Conservation (phyloP, 805 yeast genomes). For the Ogataea zsoltii region DNA sequence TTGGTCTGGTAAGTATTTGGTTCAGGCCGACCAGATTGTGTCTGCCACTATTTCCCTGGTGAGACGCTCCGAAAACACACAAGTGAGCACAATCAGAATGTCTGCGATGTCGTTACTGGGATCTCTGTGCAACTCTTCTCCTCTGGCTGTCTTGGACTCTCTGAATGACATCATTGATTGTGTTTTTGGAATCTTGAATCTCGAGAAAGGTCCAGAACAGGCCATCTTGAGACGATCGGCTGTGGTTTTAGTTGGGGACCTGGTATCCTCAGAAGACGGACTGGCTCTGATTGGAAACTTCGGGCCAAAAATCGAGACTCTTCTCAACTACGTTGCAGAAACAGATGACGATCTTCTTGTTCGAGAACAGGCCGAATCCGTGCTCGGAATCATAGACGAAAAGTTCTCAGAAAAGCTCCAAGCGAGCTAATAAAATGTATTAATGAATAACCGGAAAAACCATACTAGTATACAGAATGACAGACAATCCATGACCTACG, state of each 20-base stretch:
- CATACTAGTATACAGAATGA: not conserved
- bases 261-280: conserved; percentile 46
- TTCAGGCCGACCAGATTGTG: conserved; percentile 37
- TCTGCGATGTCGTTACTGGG: conserved; percentile 90
- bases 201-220: conserved; percentile 47
- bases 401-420: conserved; percentile 20
- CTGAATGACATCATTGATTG: conserved; percentile 69
- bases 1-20: conserved; percentile 42
- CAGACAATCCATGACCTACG: conserved; percentile 4
- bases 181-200: conserved; percentile 69
- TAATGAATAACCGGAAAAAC: not conserved
- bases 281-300: conserved; percentile 52
- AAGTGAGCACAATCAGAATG: conserved; percentile 70
- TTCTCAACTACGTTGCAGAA: conserved; percentile 44
- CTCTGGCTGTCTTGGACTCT: conserved; percentile 48
- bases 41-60: conserved; percentile 40
- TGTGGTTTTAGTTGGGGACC: conserved; percentile 63
- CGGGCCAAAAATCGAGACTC: conserved; percentile 41
- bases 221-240: conserved; percentile 75
- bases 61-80: conserved; percentile 7
- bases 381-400: conserved; percentile 34
- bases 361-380: conserved; percentile 54
- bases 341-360: conserved; percentile 60
- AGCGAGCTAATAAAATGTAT: not conserved
- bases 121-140: conserved; percentile 57